Evolutionary conservation across 805 yeast genomes (phyloP).

Genomic region (Cyberlindnera euphorbiiphila): DNA sequence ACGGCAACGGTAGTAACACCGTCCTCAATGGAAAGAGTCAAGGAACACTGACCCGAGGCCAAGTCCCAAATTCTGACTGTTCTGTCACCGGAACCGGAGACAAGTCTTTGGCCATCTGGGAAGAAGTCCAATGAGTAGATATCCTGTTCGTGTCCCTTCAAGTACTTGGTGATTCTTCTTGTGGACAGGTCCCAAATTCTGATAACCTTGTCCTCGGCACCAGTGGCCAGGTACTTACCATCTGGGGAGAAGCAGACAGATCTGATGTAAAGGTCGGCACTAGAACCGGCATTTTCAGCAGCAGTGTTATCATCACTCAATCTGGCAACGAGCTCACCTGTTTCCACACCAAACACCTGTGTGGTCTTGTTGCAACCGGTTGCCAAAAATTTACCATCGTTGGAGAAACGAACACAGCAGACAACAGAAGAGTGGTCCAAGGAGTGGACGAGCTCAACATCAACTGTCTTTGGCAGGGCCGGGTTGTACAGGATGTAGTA

Average conservation of each 20-base stretch:
- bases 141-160: conserved; percentile 96
- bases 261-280: conserved; percentile 85
- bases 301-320: conserved; percentile 73
- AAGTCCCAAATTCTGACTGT: conserved; percentile 97
- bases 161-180: conserved; percentile 76
- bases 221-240: conserved; percentile 89
- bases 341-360: conserved; percentile 87
- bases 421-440: conserved; percentile 93
- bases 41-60: conserved; percentile 80
- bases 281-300: conserved; percentile 35
- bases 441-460: conserved; percentile 84
- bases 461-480: conserved; percentile 68
- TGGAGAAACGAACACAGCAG: conserved; percentile 91
- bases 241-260: conserved; percentile 97
- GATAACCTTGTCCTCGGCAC: conserved; percentile 85
- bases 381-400: conserved; percentile 88
- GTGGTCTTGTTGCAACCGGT: conserved; percentile 97
- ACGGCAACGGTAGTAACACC: conserved; percentile 98
- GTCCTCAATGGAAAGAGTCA: conserved; percentile 89
- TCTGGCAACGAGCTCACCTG: conserved; percentile 85
- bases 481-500: conserved; percentile 91
- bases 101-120: conserved; percentile 90
- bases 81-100: conserved; percentile 94
- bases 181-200: conserved; percentile 94
- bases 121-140: conserved; percentile 93